These are phyloP conservation scores for Crotalaria pallida DNA, from an alignment of 306 rosid genomes.

Conservation along the genomic window DNA sequence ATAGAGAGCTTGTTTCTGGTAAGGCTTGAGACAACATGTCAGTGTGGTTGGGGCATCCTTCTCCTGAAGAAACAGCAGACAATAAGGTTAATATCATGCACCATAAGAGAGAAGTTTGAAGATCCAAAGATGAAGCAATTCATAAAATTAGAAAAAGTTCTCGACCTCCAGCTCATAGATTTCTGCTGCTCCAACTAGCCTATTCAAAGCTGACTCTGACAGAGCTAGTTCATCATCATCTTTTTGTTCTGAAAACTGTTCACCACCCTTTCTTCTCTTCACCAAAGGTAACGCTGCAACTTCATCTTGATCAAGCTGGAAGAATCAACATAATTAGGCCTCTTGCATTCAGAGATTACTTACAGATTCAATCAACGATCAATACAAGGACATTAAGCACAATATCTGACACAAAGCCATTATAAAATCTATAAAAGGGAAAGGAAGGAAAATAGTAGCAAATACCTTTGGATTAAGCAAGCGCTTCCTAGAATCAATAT, in stretches of 20 bases:
- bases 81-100: background rate
- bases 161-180: conserved; percentile 67
- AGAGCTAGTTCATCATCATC: conserved; percentile 55
- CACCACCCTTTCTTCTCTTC: conserved; percentile 53
- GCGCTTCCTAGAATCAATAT: conserved; percentile 72
- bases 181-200: conserved; percentile 70
- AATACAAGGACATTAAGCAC: background rate
- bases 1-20: conserved; percentile 83
- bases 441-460: background rate
- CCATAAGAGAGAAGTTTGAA: background rate
- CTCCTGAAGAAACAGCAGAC: conserved; percentile 43
- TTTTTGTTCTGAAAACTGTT: conserved; percentile 36
- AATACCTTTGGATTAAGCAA: conserved; percentile 51
- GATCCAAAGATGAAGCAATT: background rate
- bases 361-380: background rate
- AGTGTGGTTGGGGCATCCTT: conserved; percentile 58
- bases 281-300: conserved; percentile 38
- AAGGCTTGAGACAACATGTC: conserved; percentile 58
- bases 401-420: background rate
- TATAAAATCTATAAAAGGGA: background rate
- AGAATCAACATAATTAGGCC: background rate
- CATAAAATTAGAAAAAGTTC: background rate
- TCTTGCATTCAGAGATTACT: background rate
- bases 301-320: conserved; percentile 54
- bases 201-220: conserved; percentile 63